A percentile compares a stretch with the other conserved stretches of the same genome.
Conservation (phyloP, 306 rosid species). For the Trifolium repens region DNA sequence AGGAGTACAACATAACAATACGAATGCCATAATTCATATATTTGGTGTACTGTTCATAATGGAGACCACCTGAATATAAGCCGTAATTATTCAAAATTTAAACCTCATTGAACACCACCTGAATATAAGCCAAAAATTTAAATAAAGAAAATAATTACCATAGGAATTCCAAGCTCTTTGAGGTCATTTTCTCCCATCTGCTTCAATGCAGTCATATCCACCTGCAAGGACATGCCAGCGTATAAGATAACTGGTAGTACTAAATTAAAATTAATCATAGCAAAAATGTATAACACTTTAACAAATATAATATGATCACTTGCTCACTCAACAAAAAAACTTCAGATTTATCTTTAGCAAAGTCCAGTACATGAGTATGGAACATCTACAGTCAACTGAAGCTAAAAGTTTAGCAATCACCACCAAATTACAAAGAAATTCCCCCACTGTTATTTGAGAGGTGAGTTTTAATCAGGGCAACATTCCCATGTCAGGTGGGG, state of each 20-base stretch:
- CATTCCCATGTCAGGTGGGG: background rate
- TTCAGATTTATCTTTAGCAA: background rate
- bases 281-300: background rate
- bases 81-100: slow-evolving; percentile 23
- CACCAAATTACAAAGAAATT: slow-evolving; percentile 18
- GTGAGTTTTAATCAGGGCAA: slow-evolving; percentile 5
- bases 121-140: slow-evolving; percentile 6
- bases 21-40: slow-evolving; percentile 13
- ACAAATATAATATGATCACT: background rate
- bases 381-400: slow-evolving; percentile 9
- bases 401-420: slow-evolving; percentile 16
- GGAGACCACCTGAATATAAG: background rate
- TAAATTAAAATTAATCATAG: slow-evolving; percentile 30
- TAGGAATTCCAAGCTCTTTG: slow-evolving; percentile 96
- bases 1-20: too few species aligned
- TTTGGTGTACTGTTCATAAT: slow-evolving; percentile 7
- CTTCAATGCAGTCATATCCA: slow-evolving; percentile 91
- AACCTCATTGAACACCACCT: too few species aligned
- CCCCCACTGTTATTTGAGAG: slow-evolving; percentile 1
- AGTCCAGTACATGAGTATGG: background rate
- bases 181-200: slow-evolving; percentile 98
- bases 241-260: slow-evolving; percentile 6
- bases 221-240: slow-evolving; percentile 51
- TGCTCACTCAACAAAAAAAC: background rate
- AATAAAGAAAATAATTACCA: slow-evolving; percentile 61